Base-by-base conservation (phyloP, 352 stramenopile species). In the Achlya hypogyna region DNA sequence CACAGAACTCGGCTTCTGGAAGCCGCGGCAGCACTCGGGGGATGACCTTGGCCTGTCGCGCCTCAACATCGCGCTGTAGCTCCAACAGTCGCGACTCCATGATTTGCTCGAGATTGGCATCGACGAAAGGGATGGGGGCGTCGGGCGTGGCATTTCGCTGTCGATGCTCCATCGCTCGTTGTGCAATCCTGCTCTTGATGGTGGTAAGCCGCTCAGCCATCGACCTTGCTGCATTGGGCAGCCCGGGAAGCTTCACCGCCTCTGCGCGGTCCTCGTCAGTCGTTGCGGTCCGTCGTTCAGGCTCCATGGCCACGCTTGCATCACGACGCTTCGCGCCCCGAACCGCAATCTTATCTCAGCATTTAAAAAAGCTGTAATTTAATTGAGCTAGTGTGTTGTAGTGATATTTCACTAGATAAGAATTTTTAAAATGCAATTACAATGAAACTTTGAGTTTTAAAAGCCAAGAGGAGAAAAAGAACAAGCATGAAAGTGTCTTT, bases 1-100 rank as follows among this genome's bases (percentile, higher is more conserved):
- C n/a, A n/a, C n/a, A n/a, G 4, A 67, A 43, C 32, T 67, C 60
- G 20, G 47, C 31, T n/a, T 49, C 14, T 4, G 45, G 47, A 20
- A 67, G 51, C 10, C 43, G 4, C 45, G 60, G 60, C 23, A 67
- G 28, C 8, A 27, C 40, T 28, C 60, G 60, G 27, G 60, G 60
- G 5, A 47, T 35, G 8, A 35, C 32, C 47, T 58, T 67, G n/a
- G 51, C 31, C 31, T 34, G 27, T 14, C 59, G 10, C 0, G 18
- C 23, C 31, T 67, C 60, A 8, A 58, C 23, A 0, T 58, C 32
- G 8, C 51, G 23, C 27, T 35, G 60, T 6, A 67, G 32, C 28
- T 29, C 23, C 18, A 51, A 20, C 42, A 67, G 34, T 29, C 47
- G 43, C n/a, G 51, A n/a, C 34, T 67, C 60, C 60, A 67, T 67